Base-by-base conservation (phyloP, 495 filamentous ascomycete genomes). In the Hapsidospora chrysogenum region DNA sequence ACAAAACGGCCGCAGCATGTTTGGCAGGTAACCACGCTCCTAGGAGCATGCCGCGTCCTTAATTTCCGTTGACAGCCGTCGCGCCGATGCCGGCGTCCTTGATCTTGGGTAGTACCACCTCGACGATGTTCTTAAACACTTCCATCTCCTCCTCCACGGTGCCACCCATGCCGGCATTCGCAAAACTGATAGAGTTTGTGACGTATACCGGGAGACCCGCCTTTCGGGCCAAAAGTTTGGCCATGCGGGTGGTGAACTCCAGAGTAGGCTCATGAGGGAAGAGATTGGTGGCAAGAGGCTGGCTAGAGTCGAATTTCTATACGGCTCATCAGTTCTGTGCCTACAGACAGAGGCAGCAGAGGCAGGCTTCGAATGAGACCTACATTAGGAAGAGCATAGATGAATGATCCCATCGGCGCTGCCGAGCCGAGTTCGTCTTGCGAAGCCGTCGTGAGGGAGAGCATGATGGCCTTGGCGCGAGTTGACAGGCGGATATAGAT, bases 131-230 rank as follows among this genome's bases (percentile, higher is more conserved):
- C 39, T 62, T 69, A 36, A 95, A 68, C 2, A 78, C 85, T 46
- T 89, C 85, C 79, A 94, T 82, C 56, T 95, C 87, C 60, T 96
- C 87, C 48, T 92, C 83, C n/a, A 86, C 72, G 8, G 67, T 73
- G 16, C 80, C 72, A 1, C 79, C 80, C 29, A 84, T 64, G 6
- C 68, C 75, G 1, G 71, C 68, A 45, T 70, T 78, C 29, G 63
- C 57, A 42, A 84, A 70, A 40, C 70, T 73, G 35, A 81, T 65
- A 2, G 74, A 79, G 42, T 80, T 89, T 6, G 82, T 80, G 25
- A 97, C 82, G 50, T 95, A 95, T 1, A 78, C 73, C 2, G 83
- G 84, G 33, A 66, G 66, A 19, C 54, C 58, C 31, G 74, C 73
- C 42, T 74, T 74, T 36, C 70, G 71, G 18, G 79, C 78, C 14